Percentiles rank a stretch among this genome's conserved stretches.
Conservation (phyloP, 169 alveolate genomes). For the Plasmodium gonderi region DNA sequence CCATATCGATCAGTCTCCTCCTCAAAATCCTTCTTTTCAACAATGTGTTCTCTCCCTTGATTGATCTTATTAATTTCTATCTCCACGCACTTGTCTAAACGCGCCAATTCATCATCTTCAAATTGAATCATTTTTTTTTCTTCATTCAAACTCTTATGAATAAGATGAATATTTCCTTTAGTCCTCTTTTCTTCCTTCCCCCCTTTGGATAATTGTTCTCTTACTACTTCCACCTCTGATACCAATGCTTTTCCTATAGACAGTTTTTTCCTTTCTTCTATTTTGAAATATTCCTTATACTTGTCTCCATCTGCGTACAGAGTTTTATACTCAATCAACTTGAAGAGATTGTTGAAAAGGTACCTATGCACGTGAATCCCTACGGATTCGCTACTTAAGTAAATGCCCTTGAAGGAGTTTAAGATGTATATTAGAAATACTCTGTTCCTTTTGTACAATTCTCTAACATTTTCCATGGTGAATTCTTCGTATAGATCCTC, state of each 20-base stretch:
- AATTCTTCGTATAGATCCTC: conserved; percentile 22
- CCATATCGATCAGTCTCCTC: not conserved
- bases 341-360: conserved; percentile 1
- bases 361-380: conserved; percentile 16
- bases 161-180: no score
- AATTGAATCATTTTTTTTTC: no score
- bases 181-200: not conserved
- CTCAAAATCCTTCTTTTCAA: not conserved
- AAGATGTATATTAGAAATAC: conserved; percentile 33
- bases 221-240: not conserved
- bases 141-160: no score
- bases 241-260: not conserved
- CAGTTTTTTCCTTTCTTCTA: not conserved
- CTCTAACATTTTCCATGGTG: conserved; percentile 36
- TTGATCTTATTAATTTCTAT: no score
- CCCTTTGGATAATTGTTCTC: not conserved
- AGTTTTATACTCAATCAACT: conserved; percentile 20
- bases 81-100: not conserved
- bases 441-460: conserved; percentile 39
- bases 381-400: not conserved
- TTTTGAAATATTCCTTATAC: not conserved
- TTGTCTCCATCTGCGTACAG: conserved; percentile 26
- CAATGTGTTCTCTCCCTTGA: not conserved
- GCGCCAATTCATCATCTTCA: not conserved
- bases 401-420: conserved; percentile 32